Base-by-base conservation (phyloP, 2,329 filamentous ascomycete species). In the Paecilomyces niveus region DNA sequence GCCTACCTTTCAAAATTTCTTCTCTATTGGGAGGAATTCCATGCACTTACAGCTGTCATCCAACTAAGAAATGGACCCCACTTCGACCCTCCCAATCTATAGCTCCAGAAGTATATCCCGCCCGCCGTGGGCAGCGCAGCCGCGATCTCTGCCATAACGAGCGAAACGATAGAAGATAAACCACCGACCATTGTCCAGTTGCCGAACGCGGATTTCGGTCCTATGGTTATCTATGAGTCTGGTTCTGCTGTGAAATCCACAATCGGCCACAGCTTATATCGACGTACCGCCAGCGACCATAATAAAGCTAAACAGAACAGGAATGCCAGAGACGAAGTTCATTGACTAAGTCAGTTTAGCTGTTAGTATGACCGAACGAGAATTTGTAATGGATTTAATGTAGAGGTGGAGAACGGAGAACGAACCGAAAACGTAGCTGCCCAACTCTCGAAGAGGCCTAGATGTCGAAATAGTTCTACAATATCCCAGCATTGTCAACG, bases 121-220 rank as follows among this genome's bases (percentile, higher is more conserved):
- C 74, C 74, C 7, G 73, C 70, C 0, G 72, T 75, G 2, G 74
- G 74, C 15, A 74, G 61, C 10, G 72, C 69, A 21, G 72, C 68
- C 8, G 70, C 72, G 35, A 76, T 71, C 59, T 76, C 74, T 10
- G 74, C 71, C 68, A 76, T 70, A 11, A 68, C 68, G 0, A 76
- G 62, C n/a, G 67, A 71, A 13, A 75, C 73, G 54, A 72, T 63
- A 51, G 67, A 67, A 2, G 70, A 70, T 3, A 76, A 58, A 7
- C 70, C 72, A 29, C 72, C 73, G 29, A 75, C 67, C 69, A 74
- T 73, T 2, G 70, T 73, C 73, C 72, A 76, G 54, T 75, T 76
- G 8, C 68, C 65, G 58, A 76, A 75, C 1, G 74, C 73, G 31
- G 73, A 66, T 54, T 69, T 64, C 1, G 74, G 72, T 3, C 74